A percentile compares a stretch with the other conserved stretches of the same genome.
Conservation (phyloP, 2,329 filamentous ascomycete genomes). For the Fusarium transvaalense region DNA sequence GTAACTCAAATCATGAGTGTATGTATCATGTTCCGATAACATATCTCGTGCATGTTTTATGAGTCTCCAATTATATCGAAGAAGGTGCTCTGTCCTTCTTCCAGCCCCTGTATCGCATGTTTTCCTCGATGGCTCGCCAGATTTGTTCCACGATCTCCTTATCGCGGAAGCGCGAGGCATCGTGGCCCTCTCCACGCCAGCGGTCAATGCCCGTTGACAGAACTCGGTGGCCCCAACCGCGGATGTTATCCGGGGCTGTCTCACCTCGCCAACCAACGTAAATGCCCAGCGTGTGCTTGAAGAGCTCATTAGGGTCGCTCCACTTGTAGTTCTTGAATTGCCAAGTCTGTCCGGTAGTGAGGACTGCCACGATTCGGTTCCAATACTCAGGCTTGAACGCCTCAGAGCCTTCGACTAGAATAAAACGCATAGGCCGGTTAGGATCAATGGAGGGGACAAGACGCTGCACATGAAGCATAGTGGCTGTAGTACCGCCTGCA, state of each 20-base stretch:
- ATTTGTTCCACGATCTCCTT: slow-evolving; percentile 92
- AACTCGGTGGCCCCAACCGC: slow-evolving; percentile 88
- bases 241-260: slow-evolving; percentile 79
- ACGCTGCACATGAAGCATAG: slow-evolving; percentile 88
- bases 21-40: slow-evolving; percentile 2
- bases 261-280: slow-evolving; percentile 95
- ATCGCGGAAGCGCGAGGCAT: slow-evolving; percentile 80
- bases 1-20: neutral
- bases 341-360: slow-evolving; percentile 97
- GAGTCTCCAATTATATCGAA: slow-evolving; percentile 56
- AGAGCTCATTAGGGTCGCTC: slow-evolving; percentile 88
- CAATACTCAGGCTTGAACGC: slow-evolving; percentile 99
- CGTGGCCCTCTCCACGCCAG: slow-evolving; percentile 72
- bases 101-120: slow-evolving; percentile 90
- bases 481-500: slow-evolving; percentile 74
- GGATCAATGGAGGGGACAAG: slow-evolving; percentile 78
- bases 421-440: slow-evolving; percentile 85
- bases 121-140: slow-evolving; percentile 88
- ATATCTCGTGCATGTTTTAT: slow-evolving; percentile 10
- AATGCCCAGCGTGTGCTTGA: slow-evolving; percentile 87
- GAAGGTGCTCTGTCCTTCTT: slow-evolving; percentile 75
- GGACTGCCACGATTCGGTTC: slow-evolving; percentile 93
- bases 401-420: slow-evolving; percentile 91
- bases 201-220: slow-evolving; percentile 85
- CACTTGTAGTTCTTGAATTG: slow-evolving; percentile 99